Evolutionary conservation across 805 yeast species (phyloP), one percentile per base, ranked within the genome.

Genomic region (Saturnispora saitoi): DNA sequence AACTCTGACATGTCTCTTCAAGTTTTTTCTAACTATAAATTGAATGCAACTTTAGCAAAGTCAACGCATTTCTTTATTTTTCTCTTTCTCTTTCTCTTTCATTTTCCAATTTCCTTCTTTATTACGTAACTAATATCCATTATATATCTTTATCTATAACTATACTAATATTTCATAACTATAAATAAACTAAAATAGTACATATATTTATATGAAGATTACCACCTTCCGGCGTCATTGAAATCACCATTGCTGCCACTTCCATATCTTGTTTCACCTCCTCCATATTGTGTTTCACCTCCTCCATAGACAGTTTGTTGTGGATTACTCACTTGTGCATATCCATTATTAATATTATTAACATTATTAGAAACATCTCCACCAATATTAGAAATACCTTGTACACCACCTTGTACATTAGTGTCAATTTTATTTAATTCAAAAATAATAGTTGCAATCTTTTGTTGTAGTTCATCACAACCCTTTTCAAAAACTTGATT

Each of bases 401-500:
- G 59, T 59, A 51, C 68, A 72, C 72, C 53, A 19, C 26, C 69
- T 70, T 47, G 70, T 64, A 49, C 47, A 34, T 52, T 58, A 38
- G 76, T 57, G 38, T 66, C 68, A 29, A 59, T 57, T 63, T 75
- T 62, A 56, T 78, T 72, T 56, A 86, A 67, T 62, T 90, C 86
- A 66, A 81, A 76, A 50, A 86, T 78, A 50, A 93, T 81, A 51
- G 86, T 86, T 11, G 97, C 99, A 43, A 93, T 79, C 68, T 93
- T 93, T 68, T 82, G 81, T 65, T 89, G 96, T 58, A 93, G 70
- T 30, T 89, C 89, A 47, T 78, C 81, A 56, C 95, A 81, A 43
- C 96, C 90, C 58, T 90, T 80, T 45, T 81, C 69, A 20, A 93
- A 87, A 28, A 93, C 96, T 56, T 87, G 95, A 60, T 89, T 86